Evolutionary conservation across 1,139 yeast species (phyloP).

Genomic region (Taphrina communis): DNA sequence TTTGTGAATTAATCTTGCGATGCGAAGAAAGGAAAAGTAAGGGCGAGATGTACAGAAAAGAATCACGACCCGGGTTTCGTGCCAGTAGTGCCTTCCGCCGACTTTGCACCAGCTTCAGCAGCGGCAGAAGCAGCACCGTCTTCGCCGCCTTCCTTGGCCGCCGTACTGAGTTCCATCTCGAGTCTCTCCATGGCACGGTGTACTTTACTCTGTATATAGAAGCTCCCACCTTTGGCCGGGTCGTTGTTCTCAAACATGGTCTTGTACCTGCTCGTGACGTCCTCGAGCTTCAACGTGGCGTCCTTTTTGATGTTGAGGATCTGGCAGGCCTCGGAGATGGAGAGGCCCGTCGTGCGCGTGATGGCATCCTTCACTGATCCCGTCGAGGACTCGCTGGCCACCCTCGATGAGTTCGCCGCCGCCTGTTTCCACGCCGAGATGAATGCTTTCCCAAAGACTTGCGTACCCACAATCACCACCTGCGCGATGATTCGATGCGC

Average conservation of each 20-base stretch:
- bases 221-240: constrained; percentile 91
- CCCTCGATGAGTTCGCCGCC: constrained; percentile 71
- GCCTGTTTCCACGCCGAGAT: constrained; percentile 98
- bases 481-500: constrained; percentile 52
- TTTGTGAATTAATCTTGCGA: not conserved
- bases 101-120: constrained; percentile 7
- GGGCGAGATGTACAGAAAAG: no score
- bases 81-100: not conserved
- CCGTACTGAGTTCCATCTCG: constrained; percentile 38
- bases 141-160: constrained; percentile 16
- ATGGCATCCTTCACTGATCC: constrained; percentile 43
- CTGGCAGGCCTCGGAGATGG: constrained; percentile 88
- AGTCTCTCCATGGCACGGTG: constrained; percentile 78
- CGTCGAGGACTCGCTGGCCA: constrained; percentile 47
- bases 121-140: not conserved
- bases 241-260: constrained; percentile 86
- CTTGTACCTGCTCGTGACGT: constrained; percentile 74
- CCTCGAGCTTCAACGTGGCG: constrained; percentile 60
- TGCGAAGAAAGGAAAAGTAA: not conserved
- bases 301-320: constrained; percentile 74
- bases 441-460: constrained; percentile 94
- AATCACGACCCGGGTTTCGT: not conserved
- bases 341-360: constrained; percentile 51
- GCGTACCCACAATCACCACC: constrained; percentile 91
- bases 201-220: constrained; percentile 88